These are phyloP conservation scores for Petrea volubilis DNA, from an alignment of 257 asterid species.

Conservation along the genomic window DNA sequence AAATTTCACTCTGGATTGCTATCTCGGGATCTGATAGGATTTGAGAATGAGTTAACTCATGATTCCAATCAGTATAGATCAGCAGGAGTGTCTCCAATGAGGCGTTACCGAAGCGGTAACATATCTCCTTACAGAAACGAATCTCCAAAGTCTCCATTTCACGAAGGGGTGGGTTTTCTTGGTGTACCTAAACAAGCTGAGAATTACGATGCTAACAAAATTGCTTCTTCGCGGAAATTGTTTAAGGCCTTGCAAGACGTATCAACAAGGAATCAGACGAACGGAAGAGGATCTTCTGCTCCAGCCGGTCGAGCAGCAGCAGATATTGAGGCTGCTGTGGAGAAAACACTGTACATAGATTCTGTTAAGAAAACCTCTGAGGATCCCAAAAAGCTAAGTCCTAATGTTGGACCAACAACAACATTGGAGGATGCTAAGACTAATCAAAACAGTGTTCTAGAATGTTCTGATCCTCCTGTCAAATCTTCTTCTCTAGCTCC, in stretches of 20 bases:
- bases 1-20: constrained; percentile 78
- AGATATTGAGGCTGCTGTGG: constrained; percentile 34
- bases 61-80: constrained; percentile 39
- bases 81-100: constrained; percentile 62
- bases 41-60: constrained; percentile 34
- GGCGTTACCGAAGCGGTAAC: constrained; percentile 67
- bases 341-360: constrained; percentile 51
- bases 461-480: constrained; percentile 27
- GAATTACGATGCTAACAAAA: constrained; percentile 42
- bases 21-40: constrained; percentile 50
- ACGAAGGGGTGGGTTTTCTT: constrained; percentile 72
- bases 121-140: constrained; percentile 85
- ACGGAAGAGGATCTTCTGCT: constrained; percentile 30
- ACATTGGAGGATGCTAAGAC: constrained; percentile 23
- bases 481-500: constrained; percentile 76
- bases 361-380: constrained; percentile 26
- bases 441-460: constrained; percentile 17
- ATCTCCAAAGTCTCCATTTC: constrained; percentile 74
- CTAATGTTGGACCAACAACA: constrained; percentile 21
- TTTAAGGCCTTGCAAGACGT: constrained; percentile 59
- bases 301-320: constrained; percentile 10
- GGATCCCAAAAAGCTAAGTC: constrained; percentile 28
- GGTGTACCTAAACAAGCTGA: constrained; percentile 69
- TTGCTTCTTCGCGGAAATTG: constrained; percentile 52
- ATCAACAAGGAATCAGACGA: constrained; percentile 45